phyloP scores from a whole-genome alignment of 2,329 filamentous ascomycete genomes.

The Paradendryphiella salina region DNA sequence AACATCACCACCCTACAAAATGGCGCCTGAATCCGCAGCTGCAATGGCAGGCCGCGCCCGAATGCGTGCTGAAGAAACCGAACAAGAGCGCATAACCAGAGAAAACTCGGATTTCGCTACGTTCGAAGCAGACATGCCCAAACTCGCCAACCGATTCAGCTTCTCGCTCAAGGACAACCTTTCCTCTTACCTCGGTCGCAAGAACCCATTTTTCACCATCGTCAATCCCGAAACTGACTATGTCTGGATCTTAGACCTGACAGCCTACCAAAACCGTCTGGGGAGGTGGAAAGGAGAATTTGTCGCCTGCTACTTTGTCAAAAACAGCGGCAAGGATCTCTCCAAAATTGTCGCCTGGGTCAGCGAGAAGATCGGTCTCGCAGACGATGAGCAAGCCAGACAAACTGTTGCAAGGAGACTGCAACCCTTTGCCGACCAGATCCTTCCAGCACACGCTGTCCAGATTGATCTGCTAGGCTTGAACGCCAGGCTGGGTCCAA shows the following conservation, averaged over 20 bases:
- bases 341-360: slow-evolving; percentile 71
- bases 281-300: slow-evolving; percentile 78
- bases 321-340: slow-evolving; percentile 67
- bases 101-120: slow-evolving; percentile 35
- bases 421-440: slow-evolving; percentile 75
- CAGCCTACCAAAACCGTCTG: slow-evolving; percentile 65
- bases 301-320: slow-evolving; percentile 78
- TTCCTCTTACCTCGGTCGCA: slow-evolving; percentile 45
- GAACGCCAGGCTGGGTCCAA: slow-evolving; percentile 62
- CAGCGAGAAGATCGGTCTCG: slow-evolving; percentile 69
- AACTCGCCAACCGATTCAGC: slow-evolving; percentile 38
- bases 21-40: slow-evolving; percentile 29
- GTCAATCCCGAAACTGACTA: slow-evolving; percentile 68
- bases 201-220: slow-evolving; percentile 43
- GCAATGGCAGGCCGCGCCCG: slow-evolving; percentile 38
- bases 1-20: slow-evolving; percentile 27
- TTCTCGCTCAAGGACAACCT: slow-evolving; percentile 47
- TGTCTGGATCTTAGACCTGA: slow-evolving; percentile 91
- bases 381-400: slow-evolving; percentile 54
- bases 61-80: slow-evolving; percentile 37
- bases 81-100: slow-evolving; percentile 41
- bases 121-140: slow-evolving; percentile 46
- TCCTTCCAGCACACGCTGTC: slow-evolving; percentile 70
- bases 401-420: slow-evolving; percentile 68
- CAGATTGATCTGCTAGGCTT: slow-evolving; percentile 61